Percentiles rank a stretch among this genome's conserved stretches.
Evolutionary conservation across 805 yeast species (phyloP).

Genomic region (Starmerella roubikii): DNA sequence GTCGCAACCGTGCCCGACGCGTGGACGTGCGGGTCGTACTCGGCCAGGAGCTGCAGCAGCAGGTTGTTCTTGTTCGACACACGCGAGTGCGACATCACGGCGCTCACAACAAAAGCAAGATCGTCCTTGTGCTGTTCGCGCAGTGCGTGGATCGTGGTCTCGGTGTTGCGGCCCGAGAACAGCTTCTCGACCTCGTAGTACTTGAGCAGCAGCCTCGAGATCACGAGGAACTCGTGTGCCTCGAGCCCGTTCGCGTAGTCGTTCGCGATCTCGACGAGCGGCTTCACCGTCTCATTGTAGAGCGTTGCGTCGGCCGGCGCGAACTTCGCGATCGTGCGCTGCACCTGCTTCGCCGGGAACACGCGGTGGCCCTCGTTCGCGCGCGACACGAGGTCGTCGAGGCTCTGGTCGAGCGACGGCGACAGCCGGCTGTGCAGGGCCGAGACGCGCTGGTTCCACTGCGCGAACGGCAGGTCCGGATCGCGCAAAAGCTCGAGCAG

Average conservation of each 20-base stretch:
- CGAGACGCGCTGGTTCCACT: constrained; percentile 75
- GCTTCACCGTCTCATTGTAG: constrained; percentile 50
- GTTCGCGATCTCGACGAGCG: constrained; percentile 56
- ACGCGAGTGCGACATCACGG: constrained; percentile 79
- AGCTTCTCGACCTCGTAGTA: constrained; percentile 67
- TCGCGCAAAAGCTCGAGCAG: constrained; percentile 62
- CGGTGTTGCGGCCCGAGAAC: constrained; percentile 43
- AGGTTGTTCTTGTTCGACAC: constrained; percentile 87
- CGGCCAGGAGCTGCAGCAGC: constrained; percentile 68
- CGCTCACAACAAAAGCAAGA: constrained; percentile 54
- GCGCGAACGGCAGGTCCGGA: constrained; percentile 78
- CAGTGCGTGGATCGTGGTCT: constrained; percentile 71
- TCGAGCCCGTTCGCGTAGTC: constrained; percentile 62
- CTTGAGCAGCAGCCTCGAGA: constrained; percentile 53
- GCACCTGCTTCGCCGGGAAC: constrained; percentile 83
- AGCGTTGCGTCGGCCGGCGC: constrained; percentile 40
- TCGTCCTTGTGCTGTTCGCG: constrained; percentile 80
- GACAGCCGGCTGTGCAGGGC: constrained; percentile 91
- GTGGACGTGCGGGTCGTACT: constrained; percentile 59
- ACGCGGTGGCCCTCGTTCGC: constrained; percentile 52
- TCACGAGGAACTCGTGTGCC: constrained; percentile 70
- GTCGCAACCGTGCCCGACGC: constrained; percentile 55
- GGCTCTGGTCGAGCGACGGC: constrained; percentile 51
- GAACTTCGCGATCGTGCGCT: constrained; percentile 57
- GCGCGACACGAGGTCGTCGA: constrained; percentile 55